phyloP scores from a whole-genome alignment of 2,329 filamentous ascomycete genomes.

The Lecanosticta acicola region DNA sequence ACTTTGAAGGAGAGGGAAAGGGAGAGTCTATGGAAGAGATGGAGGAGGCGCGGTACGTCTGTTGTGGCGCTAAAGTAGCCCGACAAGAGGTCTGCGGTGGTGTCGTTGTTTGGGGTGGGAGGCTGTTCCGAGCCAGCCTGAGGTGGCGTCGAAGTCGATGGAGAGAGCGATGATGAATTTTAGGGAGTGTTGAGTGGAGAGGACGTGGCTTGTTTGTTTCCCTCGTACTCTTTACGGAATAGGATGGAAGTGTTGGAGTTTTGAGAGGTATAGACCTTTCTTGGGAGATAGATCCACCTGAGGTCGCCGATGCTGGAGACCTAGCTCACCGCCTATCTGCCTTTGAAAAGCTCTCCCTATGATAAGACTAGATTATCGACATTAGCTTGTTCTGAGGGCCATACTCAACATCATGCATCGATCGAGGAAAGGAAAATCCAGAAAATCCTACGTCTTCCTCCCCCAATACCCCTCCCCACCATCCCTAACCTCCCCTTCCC shows the following conservation, averaged over 20 bases:
- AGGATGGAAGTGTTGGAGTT: no score
- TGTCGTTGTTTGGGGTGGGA: slow-evolving; percentile 46
- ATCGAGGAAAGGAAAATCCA: neutral
- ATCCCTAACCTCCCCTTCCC: slow-evolving; percentile 37
- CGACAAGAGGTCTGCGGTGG: slow-evolving; percentile 51
- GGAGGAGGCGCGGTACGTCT: slow-evolving; percentile 52
- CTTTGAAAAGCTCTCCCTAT: no score
- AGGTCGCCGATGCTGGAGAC: no score
- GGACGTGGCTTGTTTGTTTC: no score
- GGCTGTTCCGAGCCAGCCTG: slow-evolving; percentile 56
- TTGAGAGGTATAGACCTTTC: no score
- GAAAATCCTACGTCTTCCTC: slow-evolving; percentile 9
- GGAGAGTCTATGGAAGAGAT: slow-evolving; percentile 47
- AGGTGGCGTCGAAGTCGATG: slow-evolving; percentile 55
- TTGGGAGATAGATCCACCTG: no score
- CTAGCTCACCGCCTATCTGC: no score
- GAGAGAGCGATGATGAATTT: no score
- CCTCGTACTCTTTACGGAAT: no score
- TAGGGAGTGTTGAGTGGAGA: no score
- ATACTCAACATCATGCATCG: neutral
- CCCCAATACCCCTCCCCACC: slow-evolving; percentile 8
- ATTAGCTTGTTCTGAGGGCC: no score
- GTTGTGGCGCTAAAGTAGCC: slow-evolving; percentile 54
- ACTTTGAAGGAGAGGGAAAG: slow-evolving; percentile 49
- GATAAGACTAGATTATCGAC: no score